Evolutionary conservation across 1,284 basidiomycete genomes (phyloP), one percentile per base, ranked within the genome.

Genomic region (Dichomitus squalens): DNA sequence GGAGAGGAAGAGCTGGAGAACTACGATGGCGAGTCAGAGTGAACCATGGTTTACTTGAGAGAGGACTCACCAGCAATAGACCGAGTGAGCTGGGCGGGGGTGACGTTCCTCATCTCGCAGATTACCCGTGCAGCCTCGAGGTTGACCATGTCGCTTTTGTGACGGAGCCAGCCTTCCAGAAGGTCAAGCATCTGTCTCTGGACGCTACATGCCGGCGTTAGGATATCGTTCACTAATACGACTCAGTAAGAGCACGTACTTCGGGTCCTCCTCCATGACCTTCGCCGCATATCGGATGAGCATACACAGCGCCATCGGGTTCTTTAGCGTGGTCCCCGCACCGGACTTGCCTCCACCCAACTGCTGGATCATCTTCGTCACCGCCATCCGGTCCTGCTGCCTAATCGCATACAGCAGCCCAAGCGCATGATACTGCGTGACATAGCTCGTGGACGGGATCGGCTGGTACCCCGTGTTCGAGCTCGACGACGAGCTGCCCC

Each of bases 111-210:
- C 90, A 98, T 93, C 73, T 98, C 96, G 73, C 96, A 98, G 63
- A 99, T 96, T 18, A 90, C 96, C 52, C 96, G 88, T 5, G 97
- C 97, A 29, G 96, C 97, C 75, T 99, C 97, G 67, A 96, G 94
- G 78, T 98, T 99, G 73, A 99, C 97, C 97, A 98, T 99, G 74
- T 99, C 97, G 70, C 95, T 96, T 82, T 99, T 99, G 78, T 99
- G 97, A 60, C 96, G 87, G 59, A 99, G 80, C 87, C 96, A 96
- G 40, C 92, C 90, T 72, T 99, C 97, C 52, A 99, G 82, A 46
- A 98, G 84, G 67, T 98, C 96, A 59, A 95, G 81, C 85, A 99
- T 98, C 68, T 93, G 93, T 64, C 84, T 88, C 75, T 96, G 93
- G 40, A 95, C 79, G 68, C 95, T 96, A 64, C 18, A 52, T 40